Evolutionary conservation across 2,329 filamentous ascomycete genomes (phyloP).

Genomic region (Colletotrichum acutatum): DNA sequence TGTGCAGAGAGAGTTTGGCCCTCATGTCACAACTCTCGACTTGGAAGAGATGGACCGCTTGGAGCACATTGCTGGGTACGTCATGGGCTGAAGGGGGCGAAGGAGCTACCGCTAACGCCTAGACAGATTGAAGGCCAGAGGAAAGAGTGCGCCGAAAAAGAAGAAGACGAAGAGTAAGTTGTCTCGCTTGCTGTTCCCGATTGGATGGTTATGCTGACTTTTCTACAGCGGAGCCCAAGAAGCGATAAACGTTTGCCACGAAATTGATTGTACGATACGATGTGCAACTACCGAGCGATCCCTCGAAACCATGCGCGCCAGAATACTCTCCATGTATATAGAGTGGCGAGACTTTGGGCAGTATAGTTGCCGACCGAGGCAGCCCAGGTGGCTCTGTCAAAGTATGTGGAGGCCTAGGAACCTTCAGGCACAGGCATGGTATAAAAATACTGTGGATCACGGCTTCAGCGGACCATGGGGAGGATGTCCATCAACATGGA

Average conservation of each 20-base stretch:
- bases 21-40: slow-evolving; percentile 76
- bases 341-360: not conserved
- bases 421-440: not conserved
- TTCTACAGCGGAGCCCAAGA: slow-evolving; percentile 54
- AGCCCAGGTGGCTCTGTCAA: not conserved
- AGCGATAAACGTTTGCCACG: slow-evolving; percentile 39
- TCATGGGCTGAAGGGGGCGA: slow-evolving; percentile 18
- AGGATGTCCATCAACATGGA: not conserved
- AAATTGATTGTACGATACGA: slow-evolving; percentile 26
- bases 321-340: not conserved
- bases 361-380: not conserved
- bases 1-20: slow-evolving; percentile 75
- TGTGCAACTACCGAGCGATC: slow-evolving; percentile 18
- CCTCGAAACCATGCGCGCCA: not conserved
- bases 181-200: not conserved
- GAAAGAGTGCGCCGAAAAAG: slow-evolving; percentile 91
- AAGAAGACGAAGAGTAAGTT: slow-evolving; percentile 67
- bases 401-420: not conserved
- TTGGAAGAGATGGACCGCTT: slow-evolving; percentile 83
- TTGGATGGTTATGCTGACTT: slow-evolving; percentile 43
- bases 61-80: slow-evolving; percentile 76
- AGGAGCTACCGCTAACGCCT: slow-evolving; percentile 8
- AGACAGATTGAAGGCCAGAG: slow-evolving; percentile 76
- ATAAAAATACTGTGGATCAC: not conserved
- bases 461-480: not conserved